Percentiles rank a stretch among this genome's conserved stretches.
phyloP scores from a whole-genome alignment of 352 stramenopile species.

The Phytopythium aichiense region DNA sequence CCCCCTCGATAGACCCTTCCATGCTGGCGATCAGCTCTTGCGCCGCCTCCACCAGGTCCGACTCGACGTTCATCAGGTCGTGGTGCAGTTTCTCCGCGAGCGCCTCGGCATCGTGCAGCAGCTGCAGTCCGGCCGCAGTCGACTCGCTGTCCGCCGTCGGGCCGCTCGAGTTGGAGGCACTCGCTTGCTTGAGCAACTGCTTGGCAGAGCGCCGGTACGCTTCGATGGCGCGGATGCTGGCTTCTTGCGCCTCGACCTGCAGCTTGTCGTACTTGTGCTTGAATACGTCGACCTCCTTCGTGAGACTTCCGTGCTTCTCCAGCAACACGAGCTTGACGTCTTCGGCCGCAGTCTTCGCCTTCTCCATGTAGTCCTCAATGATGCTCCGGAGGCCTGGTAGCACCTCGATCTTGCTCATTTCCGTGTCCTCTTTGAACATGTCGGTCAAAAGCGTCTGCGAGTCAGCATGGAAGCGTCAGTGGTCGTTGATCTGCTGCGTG shows the following conservation, averaged over 20 bases:
- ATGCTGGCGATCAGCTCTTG: constrained; percentile 62
- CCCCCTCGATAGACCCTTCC: constrained; percentile 58
- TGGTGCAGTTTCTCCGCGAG: constrained; percentile 83
- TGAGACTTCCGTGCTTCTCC: constrained; percentile 57
- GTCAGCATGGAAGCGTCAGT: not conserved
- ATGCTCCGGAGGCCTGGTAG: constrained; percentile 87
- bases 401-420: constrained; percentile 90
- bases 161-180: constrained; percentile 12
- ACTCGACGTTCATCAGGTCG: constrained; percentile 88
- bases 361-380: constrained; percentile 89
- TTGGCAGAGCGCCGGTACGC: constrained; percentile 75
- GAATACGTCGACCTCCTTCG: constrained; percentile 59
- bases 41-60: constrained; percentile 71
- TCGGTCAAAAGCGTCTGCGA: constrained; percentile 78
- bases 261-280: constrained; percentile 57
- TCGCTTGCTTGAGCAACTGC: constrained; percentile 59
- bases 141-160: constrained; percentile 27
- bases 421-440: constrained; percentile 92
- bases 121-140: constrained; percentile 43
- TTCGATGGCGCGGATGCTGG: constrained; percentile 80
- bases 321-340: constrained; percentile 80
- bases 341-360: constrained; percentile 75
- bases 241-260: constrained; percentile 58
- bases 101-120: constrained; percentile 79
- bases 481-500: not conserved